Evolutionary conservation across 352 stramenopile species (phyloP), one percentile per base, ranked within the genome.

Genomic region (Achlya hypogyna): DNA sequence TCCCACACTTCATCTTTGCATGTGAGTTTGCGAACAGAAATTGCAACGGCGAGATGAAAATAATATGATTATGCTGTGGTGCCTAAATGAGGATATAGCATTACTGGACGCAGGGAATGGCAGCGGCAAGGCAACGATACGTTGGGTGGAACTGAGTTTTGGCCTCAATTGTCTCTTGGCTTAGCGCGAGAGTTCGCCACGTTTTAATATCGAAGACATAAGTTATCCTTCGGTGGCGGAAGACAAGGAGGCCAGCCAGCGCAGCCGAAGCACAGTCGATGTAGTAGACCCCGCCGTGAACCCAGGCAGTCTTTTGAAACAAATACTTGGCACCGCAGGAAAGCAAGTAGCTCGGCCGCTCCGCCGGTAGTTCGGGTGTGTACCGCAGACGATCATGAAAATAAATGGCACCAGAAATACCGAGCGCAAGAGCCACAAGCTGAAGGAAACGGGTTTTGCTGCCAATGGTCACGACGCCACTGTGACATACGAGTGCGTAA

Each of bases 181-280:
- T 63, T 27, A 63, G 18, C n/a, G 34, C 42, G 25, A 63, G 54
- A 25, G 25, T 56, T 2, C 54, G 54, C 54, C 54, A 63, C 23
- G 54, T 49, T 35, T 63, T 63, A 23, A 63, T 52, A 18, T 63
- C 54, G 25, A 63, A 35, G 10, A 63, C 54, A 27, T 63, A 63
- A n/a, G 27, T n/a, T 16, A 2, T 6, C 8, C 5, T 5, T 18
- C 23, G 14, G 27, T 49, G 18, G 5, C 10, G 54, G n/a, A 63
- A 4, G 1, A 52, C 42, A 27, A 63, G 35, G 12, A 63, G 42
- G 5, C 54, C 54, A 22, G 54, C 25, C 18, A 49, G 14, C n/a
- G 31, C 31, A 2, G 54, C 54, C 23, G 54, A 63, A 6, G 54
- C 54, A 45, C 31, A 63, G 42, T 63, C 54, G 6, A 63, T 52